Percentiles rank a stretch among this genome's conserved stretches.
These are phyloP conservation scores for Petunia secreta DNA, from an alignment of 257 asterid genomes.

Conservation along the genomic window DNA sequence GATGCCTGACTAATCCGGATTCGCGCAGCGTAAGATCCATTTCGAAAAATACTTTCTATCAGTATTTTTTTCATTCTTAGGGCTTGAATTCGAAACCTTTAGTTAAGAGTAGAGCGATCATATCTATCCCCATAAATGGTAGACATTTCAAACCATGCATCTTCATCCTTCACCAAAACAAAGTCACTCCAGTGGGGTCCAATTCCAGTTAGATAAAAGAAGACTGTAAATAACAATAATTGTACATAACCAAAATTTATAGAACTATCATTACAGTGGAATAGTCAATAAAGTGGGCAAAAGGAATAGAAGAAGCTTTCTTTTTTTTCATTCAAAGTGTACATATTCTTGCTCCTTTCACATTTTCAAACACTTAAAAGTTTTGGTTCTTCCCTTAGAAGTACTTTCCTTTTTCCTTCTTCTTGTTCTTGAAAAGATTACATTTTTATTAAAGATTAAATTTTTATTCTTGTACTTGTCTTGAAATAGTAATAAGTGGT, in stretches of 20 bases:
- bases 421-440: not conserved
- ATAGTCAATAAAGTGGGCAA: not conserved
- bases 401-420: slow-evolving; percentile 18
- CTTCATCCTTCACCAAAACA: no score
- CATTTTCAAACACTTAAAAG: slow-evolving; percentile 15
- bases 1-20: no score
- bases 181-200: no score
- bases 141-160: no score
- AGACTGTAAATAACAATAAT: not conserved
- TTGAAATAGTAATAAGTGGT: not conserved
- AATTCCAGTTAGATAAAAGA: not conserved
- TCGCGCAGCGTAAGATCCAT: no score
- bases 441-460: not conserved
- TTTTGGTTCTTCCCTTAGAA: not conserved
- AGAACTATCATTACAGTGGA: slow-evolving; percentile 21
- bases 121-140: no score
- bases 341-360: not conserved
- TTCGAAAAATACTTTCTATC: no score
- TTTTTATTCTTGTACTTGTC: not conserved
- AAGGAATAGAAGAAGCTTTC: not conserved
- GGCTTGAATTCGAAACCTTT: no score
- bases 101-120: no score
- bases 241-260: not conserved
- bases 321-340: not conserved
- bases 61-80: no score